phyloP scores from a whole-genome alignment of 345 rosid species.

The Syzygium oleosum region DNA sequence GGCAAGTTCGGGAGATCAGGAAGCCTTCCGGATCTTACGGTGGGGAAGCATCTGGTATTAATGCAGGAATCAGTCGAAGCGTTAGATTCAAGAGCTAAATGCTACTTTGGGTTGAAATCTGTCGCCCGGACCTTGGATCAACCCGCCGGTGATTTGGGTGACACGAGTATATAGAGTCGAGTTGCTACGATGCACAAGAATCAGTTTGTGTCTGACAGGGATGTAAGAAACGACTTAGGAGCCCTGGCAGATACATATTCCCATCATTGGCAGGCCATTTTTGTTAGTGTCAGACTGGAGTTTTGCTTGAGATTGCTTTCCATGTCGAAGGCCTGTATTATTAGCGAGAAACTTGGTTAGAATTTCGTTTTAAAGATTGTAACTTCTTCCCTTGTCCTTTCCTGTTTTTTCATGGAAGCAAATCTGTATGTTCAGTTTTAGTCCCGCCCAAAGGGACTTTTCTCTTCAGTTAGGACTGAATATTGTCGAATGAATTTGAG shows the following conservation, averaged over 20 bases:
- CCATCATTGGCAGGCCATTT: neutral
- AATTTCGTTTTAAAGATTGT: neutral
- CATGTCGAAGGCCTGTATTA: neutral
- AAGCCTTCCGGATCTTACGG: constrained; percentile 46
- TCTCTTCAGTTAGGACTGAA: neutral
- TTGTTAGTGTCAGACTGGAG: neutral
- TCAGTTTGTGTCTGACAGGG: neutral
- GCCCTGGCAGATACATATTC: neutral
- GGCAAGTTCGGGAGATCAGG: constrained; percentile 54
- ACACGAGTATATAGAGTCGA: neutral
- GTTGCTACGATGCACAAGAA: neutral
- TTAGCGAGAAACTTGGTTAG: neutral
- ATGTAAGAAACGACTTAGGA: neutral
- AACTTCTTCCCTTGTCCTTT: neutral
- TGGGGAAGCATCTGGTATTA: constrained; percentile 70
- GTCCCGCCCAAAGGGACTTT: neutral
- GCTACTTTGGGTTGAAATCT: neutral
- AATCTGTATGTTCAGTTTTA: neutral
- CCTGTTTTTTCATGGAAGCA: neutral
- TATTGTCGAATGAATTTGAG: neutral
- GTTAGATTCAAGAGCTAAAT: constrained; percentile 39
- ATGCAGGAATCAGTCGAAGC: constrained; percentile 54
- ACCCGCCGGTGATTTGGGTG: neutral
- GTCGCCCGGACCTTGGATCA: neutral
- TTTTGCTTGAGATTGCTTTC: neutral